A percentile compares a stretch with the other conserved stretches of the same genome.
phyloP scores from a whole-genome alignment of 805 yeast genomes.

The Grigorovia humatica region DNA sequence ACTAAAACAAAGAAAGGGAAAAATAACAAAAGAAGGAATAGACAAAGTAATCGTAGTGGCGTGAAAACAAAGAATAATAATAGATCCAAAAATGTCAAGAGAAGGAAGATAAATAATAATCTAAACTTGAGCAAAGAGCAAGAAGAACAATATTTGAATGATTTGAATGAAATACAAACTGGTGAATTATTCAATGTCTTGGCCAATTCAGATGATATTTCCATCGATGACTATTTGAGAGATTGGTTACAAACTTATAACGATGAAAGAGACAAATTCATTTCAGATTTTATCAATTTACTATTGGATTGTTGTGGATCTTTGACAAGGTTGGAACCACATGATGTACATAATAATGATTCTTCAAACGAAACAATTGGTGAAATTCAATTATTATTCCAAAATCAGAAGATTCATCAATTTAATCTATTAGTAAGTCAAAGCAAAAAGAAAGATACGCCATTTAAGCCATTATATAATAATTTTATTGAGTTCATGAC shows the following conservation, averaged over 20 bases:
- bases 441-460: conserved; percentile 32
- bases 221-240: conserved; percentile 43
- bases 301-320: conserved; percentile 66
- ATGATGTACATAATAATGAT: conserved; percentile 63
- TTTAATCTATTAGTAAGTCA: conserved; percentile 53
- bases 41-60: background rate
- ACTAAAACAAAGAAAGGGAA: conserved; percentile 8
- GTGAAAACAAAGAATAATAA: background rate
- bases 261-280: conserved; percentile 35
- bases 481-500: conserved; percentile 49
- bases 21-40: background rate
- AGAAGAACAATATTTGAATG: conserved; percentile 28
- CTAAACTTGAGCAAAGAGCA: conserved; percentile 13
- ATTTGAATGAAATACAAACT: conserved; percentile 36
- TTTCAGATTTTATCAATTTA: conserved; percentile 58
- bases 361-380: conserved; percentile 63
- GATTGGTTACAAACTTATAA: conserved; percentile 49
- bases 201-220: conserved; percentile 36
- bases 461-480: conserved; percentile 36
- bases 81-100: conserved; percentile 3
- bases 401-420: conserved; percentile 53
- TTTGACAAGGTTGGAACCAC: conserved; percentile 52
- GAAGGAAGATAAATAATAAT: background rate
- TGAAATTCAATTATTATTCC: conserved; percentile 57
- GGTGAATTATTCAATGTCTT: conserved; percentile 43